Evolutionary conservation across 306 rosid genomes (phyloP), one percentile per base, ranked within the genome.

Genomic region (Castanea mollissima): DNA sequence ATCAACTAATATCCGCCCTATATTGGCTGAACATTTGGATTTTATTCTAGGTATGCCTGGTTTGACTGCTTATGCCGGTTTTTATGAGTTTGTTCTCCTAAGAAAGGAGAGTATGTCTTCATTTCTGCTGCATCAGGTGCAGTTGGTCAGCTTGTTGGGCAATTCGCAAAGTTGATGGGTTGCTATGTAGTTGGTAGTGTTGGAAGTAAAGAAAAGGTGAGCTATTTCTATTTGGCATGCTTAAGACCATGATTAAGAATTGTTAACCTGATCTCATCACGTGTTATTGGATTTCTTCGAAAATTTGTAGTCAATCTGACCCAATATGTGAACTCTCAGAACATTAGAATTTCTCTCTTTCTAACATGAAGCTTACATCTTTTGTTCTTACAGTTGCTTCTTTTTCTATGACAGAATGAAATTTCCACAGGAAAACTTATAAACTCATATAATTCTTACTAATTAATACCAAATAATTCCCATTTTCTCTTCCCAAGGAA

Each of bases 141-240:
- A 7, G 78, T 81, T 10, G 88, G 88, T 58, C 83, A 85, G 70
- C 58, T 81, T 2, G 88, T 81, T 31, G 88, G 85, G n/a, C 88
- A 85, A n/a, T 67, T 67, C 1, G 71, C 71, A 34, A 67, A 67
- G 27, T 34, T 67, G 51, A 67, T 67, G 71, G 51, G n/a, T 67
- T 34, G 71, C 51, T 18, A 34, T 67, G 71, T 67, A 32, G 71
- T 34, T 67, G 71, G 71, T 32, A 34, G 8, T 67, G 71, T 16
- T 32, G 51, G 51, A 34, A 67, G 71, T 67, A 32, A 34, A 67
- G 71, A 67, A 67, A 67, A 34, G 6, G 71, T 34, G 51, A 34
- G 71, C 19, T 34, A 19, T 34, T n/a, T 67, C 44, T 15, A 31
- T 64, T 64, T 64, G 21, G 20, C 21, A 15, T 16, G 3, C 5